A percentile compares a stretch with the other conserved stretches of the same genome.
Evolutionary conservation across 768 basidiomycete genomes (phyloP).

Genomic region (Chalciporus sphaerocephalus): DNA sequence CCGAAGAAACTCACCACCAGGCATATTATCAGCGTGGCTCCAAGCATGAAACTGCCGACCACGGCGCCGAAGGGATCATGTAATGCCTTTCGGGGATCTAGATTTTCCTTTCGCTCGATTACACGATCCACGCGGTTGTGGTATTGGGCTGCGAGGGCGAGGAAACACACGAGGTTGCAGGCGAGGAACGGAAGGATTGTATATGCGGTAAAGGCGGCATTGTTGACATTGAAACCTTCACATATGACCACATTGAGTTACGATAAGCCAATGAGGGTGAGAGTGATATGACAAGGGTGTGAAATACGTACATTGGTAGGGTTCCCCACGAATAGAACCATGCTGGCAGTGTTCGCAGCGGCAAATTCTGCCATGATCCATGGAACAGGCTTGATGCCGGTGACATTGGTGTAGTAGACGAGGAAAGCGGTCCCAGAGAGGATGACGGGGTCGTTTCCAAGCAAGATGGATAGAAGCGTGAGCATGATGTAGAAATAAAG

Average conservation of each 20-base stretch:
- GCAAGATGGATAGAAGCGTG: slow-evolving; percentile 64
- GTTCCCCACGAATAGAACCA: slow-evolving; percentile 79
- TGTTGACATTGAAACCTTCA: slow-evolving; percentile 77
- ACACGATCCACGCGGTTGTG: slow-evolving; percentile 48
- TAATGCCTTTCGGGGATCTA: slow-evolving; percentile 58
- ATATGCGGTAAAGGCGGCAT: slow-evolving; percentile 76
- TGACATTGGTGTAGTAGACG: slow-evolving; percentile 76
- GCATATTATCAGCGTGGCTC: slow-evolving; percentile 63
- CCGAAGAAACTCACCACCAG: slow-evolving; percentile 73
- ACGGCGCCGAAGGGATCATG: slow-evolving; percentile 70
- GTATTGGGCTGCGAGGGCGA: slow-evolving; percentile 58
- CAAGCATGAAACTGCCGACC: slow-evolving; percentile 66
- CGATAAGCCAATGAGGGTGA: neutral
- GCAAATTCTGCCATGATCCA: slow-evolving; percentile 78
- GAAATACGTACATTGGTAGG: slow-evolving; percentile 66
- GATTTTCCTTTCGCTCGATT: slow-evolving; percentile 34
- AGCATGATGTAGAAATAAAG: slow-evolving; percentile 82
- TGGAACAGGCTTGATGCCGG: slow-evolving; percentile 45
- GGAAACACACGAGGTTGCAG: slow-evolving; percentile 57
- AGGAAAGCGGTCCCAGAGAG: slow-evolving; percentile 88
- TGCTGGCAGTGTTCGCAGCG: slow-evolving; percentile 74
- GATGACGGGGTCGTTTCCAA: slow-evolving; percentile 95
- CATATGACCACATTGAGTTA: slow-evolving; percentile 62
- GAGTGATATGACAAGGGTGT: neutral
- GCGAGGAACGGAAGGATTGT: slow-evolving; percentile 78